These are phyloP conservation scores for Wickerhamomyces tratensis DNA, from an alignment of 805 yeast species.

Conservation along the genomic window DNA sequence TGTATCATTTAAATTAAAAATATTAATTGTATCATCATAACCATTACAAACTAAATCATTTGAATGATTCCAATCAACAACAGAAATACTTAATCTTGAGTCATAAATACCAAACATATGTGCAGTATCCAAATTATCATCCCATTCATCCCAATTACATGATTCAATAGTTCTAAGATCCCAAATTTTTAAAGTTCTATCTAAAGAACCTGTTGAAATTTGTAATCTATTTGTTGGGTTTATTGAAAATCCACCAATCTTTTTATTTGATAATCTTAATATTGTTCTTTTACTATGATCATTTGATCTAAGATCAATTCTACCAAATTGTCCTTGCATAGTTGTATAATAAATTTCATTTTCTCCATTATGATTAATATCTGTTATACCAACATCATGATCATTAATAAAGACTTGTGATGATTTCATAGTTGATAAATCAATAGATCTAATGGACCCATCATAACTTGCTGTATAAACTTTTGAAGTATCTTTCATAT, in stretches of 20 bases:
- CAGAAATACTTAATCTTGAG: constrained; percentile 72
- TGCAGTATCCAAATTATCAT: constrained; percentile 27
- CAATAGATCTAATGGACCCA: constrained; percentile 72
- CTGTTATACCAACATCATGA: constrained; percentile 61
- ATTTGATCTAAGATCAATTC: constrained; percentile 53
- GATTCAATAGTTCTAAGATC: constrained; percentile 53
- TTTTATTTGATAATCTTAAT: constrained; percentile 68
- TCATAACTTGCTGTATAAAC: constrained; percentile 76
- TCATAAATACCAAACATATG: constrained; percentile 45
- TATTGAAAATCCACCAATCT: constrained; percentile 81
- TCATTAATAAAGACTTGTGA: constrained; percentile 53
- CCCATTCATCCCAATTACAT: constrained; percentile 50
- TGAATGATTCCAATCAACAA: constrained; percentile 65
- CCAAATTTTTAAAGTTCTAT: constrained; percentile 79
- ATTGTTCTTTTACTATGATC: constrained; percentile 22
- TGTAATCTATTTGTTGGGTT: constrained; percentile 61
- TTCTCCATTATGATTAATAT: constrained; percentile 48
- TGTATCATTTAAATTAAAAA: constrained; percentile 45
- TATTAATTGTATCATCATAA: constrained; percentile 74
- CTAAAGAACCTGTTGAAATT: constrained; percentile 83
- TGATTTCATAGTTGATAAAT: constrained; percentile 50
- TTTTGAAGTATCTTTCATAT: constrained; percentile 37
- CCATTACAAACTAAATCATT: constrained; percentile 81
- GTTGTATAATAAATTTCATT: constrained; percentile 68
- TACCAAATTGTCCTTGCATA: constrained; percentile 67